Evolutionary conservation across 1,284 basidiomycete genomes (phyloP).

Genomic region (Puccinia coronata): DNA sequence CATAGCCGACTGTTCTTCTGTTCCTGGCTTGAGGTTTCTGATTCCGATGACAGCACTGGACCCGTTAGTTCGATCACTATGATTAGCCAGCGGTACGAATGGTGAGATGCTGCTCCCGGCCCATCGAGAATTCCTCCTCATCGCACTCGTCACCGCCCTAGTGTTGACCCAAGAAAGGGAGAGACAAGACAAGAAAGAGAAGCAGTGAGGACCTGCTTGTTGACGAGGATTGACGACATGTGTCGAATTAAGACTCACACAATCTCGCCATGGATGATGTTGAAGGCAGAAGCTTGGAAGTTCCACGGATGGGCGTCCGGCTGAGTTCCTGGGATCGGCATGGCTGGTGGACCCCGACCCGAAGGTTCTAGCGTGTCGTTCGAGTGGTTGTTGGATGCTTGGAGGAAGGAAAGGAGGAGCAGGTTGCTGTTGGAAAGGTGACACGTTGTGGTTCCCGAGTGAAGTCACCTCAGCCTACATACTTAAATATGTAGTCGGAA

Average conservation of each 20-base stretch:
- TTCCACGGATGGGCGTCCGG: background rate
- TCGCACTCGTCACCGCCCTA: slow-evolving; percentile 46
- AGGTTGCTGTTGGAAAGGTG: too few species aligned
- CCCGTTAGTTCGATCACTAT: background rate
- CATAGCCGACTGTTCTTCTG: background rate
- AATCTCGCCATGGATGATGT: slow-evolving; percentile 49
- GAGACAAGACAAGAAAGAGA: too few species aligned
- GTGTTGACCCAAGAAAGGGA: background rate
- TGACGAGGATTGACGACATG: background rate
- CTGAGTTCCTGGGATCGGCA: background rate
- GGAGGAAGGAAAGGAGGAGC: too few species aligned
- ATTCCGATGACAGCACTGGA: slow-evolving; percentile 16
- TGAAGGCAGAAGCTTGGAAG: slow-evolving; percentile 37
- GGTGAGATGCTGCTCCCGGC: slow-evolving; percentile 19
- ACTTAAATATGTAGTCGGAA: too few species aligned
- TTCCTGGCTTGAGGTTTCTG: slow-evolving; percentile 30
- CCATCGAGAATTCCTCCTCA: slow-evolving; percentile 45
- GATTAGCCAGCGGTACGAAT: background rate
- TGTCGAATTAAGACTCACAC: slow-evolving; percentile 25
- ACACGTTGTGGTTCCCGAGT: too few species aligned
- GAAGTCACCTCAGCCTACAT: too few species aligned
- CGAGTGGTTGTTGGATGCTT: background rate
- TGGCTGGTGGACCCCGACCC: background rate
- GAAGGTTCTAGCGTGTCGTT: background rate
- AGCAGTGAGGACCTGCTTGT: too few species aligned